phyloP scores from a whole-genome alignment of 352 stramenopile species.

The Phytophthora colocasiae region DNA sequence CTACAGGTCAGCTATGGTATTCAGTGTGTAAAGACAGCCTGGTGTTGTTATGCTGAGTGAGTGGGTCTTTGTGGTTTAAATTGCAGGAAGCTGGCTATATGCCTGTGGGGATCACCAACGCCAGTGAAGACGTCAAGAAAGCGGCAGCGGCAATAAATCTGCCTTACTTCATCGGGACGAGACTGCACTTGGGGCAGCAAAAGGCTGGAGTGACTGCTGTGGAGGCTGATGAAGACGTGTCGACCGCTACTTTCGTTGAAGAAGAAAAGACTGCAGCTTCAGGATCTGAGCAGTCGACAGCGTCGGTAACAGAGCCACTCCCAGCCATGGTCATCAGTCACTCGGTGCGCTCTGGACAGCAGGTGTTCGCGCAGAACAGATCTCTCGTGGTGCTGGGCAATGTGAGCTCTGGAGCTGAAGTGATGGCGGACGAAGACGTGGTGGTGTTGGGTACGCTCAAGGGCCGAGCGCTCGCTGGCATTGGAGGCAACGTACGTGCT shows the following conservation, averaged over 20 bases:
- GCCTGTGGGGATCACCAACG: conserved; percentile 84
- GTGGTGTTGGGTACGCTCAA: conserved; percentile 84
- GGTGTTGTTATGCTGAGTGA: background rate
- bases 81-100: conserved; percentile 61
- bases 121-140: conserved; percentile 87
- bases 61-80: background rate
- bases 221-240: conserved; percentile 1
- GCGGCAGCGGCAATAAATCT: conserved; percentile 64
- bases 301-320: conserved; percentile 12
- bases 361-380: conserved; percentile 85
- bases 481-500: conserved; percentile 75
- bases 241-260: conserved; percentile 7
- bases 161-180: conserved; percentile 82
- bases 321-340: conserved; percentile 73
- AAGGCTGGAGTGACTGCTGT: conserved; percentile 10
- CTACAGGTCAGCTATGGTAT: conserved; percentile 47
- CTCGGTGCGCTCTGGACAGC: conserved; percentile 88
- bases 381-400: conserved; percentile 87
- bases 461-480: conserved; percentile 85
- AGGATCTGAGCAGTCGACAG: conserved; percentile 5
- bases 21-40: background rate
- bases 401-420: conserved; percentile 89
- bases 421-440: conserved; percentile 89
- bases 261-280: conserved; percentile 16
- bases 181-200: conserved; percentile 41